Base-by-base conservation (phyloP, 176 grass and related monocot genomes). In the Tuctoria greenei region DNA sequence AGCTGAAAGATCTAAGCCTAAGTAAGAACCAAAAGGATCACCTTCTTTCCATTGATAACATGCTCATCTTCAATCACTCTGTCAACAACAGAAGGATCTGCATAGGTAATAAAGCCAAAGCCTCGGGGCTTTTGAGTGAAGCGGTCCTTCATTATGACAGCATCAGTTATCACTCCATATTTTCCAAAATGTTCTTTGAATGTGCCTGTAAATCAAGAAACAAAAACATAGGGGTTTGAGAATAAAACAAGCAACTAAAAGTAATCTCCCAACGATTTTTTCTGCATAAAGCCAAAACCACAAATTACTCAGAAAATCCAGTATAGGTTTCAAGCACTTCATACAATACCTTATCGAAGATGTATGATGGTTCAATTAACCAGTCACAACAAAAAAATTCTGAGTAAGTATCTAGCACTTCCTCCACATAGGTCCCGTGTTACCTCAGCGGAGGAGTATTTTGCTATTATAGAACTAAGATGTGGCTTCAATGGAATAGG, bases 131-230 rank as follows among this genome's bases (percentile, higher is more conserved):
- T 96, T 44, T 90, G 78, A 23, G 89, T 96, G 59, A 73, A 73
- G 43, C 93, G 81, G 31, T 96, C 93, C 84, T 96, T 96, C 89
- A 96, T 96, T 92, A 96, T 96, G 26, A 96, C 93, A 18, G 87
- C 79, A 92, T 96, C 93, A 40, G 83, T 73, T 73, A 96, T 92
- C 31, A 56, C 77, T 12, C 93, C 93, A 38, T 96, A 96, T 42
- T 89, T 88, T 20, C 85, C 89, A 63, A 96, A 96, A 82, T 96
- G 84, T 25, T 82, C 87, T 79, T 82, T 89, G 77, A 92, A 96
- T 45, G 82, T 81, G 67, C 68, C 93, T 96, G 82, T 51, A 85
- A 57, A 16, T 71, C 61, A 58, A 4, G 17, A 40, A 49, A 56
- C 0, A 72, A 77, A 79, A 27, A 54, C 0, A 31, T 36, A 24